phyloP scores from a whole-genome alignment of 73 alveolate species.

The Paramecium primaurelia region DNA sequence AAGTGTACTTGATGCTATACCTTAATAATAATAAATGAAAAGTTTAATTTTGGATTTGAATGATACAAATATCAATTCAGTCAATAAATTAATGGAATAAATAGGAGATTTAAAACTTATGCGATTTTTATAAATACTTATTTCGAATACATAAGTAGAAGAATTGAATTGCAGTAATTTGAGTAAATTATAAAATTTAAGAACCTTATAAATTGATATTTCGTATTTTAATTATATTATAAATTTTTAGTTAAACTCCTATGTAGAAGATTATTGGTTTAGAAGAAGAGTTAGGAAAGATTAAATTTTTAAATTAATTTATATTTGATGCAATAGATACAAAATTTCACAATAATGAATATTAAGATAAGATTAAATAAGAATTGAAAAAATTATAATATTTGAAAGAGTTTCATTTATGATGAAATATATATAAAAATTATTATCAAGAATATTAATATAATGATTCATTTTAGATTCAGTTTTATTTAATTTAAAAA shows the following conservation, averaged over 20 bases:
- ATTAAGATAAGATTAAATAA: background rate
- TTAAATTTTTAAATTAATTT: background rate
- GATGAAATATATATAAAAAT: background rate
- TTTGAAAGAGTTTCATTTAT: conserved; percentile 5
- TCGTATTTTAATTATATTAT: background rate
- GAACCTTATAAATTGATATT: background rate
- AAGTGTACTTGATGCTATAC: background rate
- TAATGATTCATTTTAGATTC: background rate
- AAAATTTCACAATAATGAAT: background rate
- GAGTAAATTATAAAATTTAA: background rate
- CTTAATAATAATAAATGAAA: background rate
- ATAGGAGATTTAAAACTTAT: background rate
- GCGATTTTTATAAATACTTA: background rate
- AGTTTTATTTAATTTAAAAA: background rate
- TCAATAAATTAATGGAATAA: background rate
- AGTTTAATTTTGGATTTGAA: background rate
- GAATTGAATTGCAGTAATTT: background rate
- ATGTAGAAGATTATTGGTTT: background rate
- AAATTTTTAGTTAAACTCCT: background rate
- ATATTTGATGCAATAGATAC: background rate
- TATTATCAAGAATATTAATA: background rate
- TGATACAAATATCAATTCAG: background rate
- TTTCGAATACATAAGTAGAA: background rate
- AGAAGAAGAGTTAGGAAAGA: background rate
- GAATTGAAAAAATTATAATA: background rate